Evolutionary conservation across 2,329 filamentous ascomycete genomes (phyloP), one percentile per base, ranked within the genome.

Genomic region (Gnomoniopsis sp.): DNA sequence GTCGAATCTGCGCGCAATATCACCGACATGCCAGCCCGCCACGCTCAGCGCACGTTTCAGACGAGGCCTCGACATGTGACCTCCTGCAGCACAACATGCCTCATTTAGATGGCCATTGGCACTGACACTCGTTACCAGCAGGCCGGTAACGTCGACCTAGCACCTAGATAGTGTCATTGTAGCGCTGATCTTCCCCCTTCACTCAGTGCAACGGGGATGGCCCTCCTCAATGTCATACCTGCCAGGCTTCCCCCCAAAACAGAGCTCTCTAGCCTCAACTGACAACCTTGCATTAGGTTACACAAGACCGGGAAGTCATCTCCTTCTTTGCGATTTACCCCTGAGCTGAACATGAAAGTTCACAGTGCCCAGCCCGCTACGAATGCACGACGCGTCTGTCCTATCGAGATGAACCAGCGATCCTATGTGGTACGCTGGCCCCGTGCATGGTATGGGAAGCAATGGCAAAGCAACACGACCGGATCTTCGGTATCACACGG

Each of bases 41-140:
- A 44, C 51, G 48, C 57, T 47, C 46, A 46, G 57, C 30, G 41
- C 57, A 52, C 41, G 53, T 59, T 59, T 59, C 57, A 59, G 57
- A 59, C 48, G 47, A 41, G 56, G 53, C 50, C 34, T 26, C 26
- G 51, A 30, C 55, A 52, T 36, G 26, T 23, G 47, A 52, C 38
- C 47, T 23, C 44, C 48, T 52, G 21, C 46, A 48, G 6, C 23
- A 48, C 21, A 48, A 46, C 43, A 12, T 46, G 43, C 43, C 43
- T 46, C 43, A 19, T 46, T 17, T 46, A 46, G 19, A 19, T 46
- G 43, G 43, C 10, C 15, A 19, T 19, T 46, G 17, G 19, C 19
- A 19, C 4, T 10, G 15, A 46, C n/a, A 19, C 10, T 22, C 17
- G 43, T 46, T 46, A 46, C 43, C 43, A 19, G n/a, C 43, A 2